Base-by-base conservation (phyloP, 371 early-diverging fungal genomes). In the Dichotomocladium elegans region DNA sequence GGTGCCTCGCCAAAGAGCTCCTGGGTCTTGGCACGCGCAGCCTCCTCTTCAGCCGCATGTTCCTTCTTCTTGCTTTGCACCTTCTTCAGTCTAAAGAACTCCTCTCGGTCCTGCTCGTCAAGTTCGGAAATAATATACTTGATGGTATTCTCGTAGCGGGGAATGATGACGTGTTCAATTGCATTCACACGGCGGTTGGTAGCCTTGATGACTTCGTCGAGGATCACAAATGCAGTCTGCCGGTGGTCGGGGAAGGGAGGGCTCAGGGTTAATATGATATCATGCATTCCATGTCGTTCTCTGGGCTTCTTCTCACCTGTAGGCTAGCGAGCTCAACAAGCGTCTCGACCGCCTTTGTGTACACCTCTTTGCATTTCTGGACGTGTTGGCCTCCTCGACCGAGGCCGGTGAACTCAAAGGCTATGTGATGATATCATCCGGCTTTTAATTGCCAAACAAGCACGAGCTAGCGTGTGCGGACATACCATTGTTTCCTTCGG, bases 151-250 rank as follows among this genome's bases (percentile, higher is more conserved):
- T 99, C 97, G 53, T 96, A 86, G 51, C 90, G 89, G 30, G 99
- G 99, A 55, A 99, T 99, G 60, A 99, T 93, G 34, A 98, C 94
- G 69, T 94, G 92, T 69, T 99, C 99, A 63, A 99, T 95, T 9
- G 99, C 99, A 70, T 99, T 99, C 21, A 99, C 99, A 67, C 99
- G 88, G 49, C 99, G 92, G 74, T 99, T 99, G 4, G 99, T 99
- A 31, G 93, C 72, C 81, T 96, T 95, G 76, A 99, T 95, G 53
- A 99, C 96, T 72, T 98, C 94, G 63, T 99, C 99, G 56, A 99
- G 75, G 42, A 97, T 92, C 12, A 94, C 91, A 76, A 99, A 99
- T 8, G 72, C 72, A 28, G 72, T 72, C 69, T 69, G 51, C 29
- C 25, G n/a, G n/a, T n/a, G n/a, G n/a, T n/a, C n/a, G n/a, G n/a